Percentiles rank a stretch among this genome's conserved stretches.
Conservation (phyloP, 352 stramenopile species). For the Globisporangium yorkense region DNA sequence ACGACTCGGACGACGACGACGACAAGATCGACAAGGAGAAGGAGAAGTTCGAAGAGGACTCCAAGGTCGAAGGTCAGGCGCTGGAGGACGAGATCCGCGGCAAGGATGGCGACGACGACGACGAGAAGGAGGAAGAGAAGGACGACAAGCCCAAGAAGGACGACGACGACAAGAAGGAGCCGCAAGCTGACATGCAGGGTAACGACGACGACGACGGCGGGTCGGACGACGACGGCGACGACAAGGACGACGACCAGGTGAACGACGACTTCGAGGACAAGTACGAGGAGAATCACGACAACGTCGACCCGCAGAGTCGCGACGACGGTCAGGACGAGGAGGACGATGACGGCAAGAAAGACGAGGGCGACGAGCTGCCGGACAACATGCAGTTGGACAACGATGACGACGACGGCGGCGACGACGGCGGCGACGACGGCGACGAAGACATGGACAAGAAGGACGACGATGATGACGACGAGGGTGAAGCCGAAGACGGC, state of each 20-base stretch:
- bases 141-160: slow-evolving; percentile 47
- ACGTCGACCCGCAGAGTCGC: slow-evolving; percentile 48
- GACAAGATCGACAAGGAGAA: slow-evolving; percentile 96
- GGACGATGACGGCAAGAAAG: slow-evolving; percentile 34
- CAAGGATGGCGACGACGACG: slow-evolving; percentile 86
- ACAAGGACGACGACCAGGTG: slow-evolving; percentile 79
- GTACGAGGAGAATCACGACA: slow-evolving; percentile 69
- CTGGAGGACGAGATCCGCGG: slow-evolving; percentile 86
- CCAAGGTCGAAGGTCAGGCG: slow-evolving; percentile 69
- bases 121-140: slow-evolving; percentile 56
- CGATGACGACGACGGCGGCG: slow-evolving; percentile 28
- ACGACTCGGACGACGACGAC: slow-evolving; percentile 89
- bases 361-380: slow-evolving; percentile 67
- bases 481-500: slow-evolving; percentile 23
- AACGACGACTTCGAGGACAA: slow-evolving; percentile 90
- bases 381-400: slow-evolving; percentile 86
- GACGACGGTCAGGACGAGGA: slow-evolving; percentile 54
- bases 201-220: slow-evolving; percentile 32
- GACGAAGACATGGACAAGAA: slow-evolving; percentile 43
- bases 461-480: slow-evolving; percentile 42
- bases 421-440: slow-evolving; percentile 29
- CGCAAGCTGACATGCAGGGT: slow-evolving; percentile 44
- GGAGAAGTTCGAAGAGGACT: slow-evolving; percentile 91
- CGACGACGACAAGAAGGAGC: slow-evolving; percentile 38
- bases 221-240: slow-evolving; percentile 32